Evolutionary conservation across 805 yeast species (phyloP), one percentile per base, ranked within the genome.

Genomic region (Saccharomycopsis vini): DNA sequence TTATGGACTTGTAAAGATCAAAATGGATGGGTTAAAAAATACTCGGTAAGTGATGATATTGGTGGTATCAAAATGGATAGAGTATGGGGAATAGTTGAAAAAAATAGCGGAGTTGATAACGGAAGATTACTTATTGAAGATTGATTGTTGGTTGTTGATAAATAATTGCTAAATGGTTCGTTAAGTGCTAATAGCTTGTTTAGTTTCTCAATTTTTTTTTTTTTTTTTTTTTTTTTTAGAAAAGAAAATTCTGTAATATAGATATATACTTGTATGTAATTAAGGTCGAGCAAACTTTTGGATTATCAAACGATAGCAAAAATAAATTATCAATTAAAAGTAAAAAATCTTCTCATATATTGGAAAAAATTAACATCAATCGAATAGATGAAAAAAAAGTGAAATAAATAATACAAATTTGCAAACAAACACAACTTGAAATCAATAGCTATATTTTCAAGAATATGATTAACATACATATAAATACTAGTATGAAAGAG

Each of bases 31-130:
- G 34, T n/a, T 18, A 34, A 54, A 54, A 32, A 22, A 16, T 58
- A 62, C 15, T 81, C 77, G 54, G 72, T 85, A 2, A 73, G 70
- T 13, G 94, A 85, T 54, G 81, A 84, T 51, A 66, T 81, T 36
- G 92, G 95, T 2, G 94, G 94, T 2, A 63, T 82, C 57, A 75
- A 76, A 51, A 85, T 85, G 95, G 92, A 85, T 54, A 64, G 95
- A 43, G 62, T 85, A 4, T 81, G 95, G 90, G 87, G 89, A 0
- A 73, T 83, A n/a, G 75, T 81, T 1, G 95, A 86, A 56, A 63
- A 64, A 39, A 77, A 80, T 47, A 66, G 77, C 38, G 85, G 80
- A 0, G 64, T 82, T 9, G 72, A 81, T 52, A 80, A 80, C 50
- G 92, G 92, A 4, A 65, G 94, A 47, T 38, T 38, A 23, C 29